Percentiles rank a stretch among this genome's conserved stretches.
Conservation (phyloP, 1,139 yeast genomes). For the Arxiozyma slooffiae region DNA sequence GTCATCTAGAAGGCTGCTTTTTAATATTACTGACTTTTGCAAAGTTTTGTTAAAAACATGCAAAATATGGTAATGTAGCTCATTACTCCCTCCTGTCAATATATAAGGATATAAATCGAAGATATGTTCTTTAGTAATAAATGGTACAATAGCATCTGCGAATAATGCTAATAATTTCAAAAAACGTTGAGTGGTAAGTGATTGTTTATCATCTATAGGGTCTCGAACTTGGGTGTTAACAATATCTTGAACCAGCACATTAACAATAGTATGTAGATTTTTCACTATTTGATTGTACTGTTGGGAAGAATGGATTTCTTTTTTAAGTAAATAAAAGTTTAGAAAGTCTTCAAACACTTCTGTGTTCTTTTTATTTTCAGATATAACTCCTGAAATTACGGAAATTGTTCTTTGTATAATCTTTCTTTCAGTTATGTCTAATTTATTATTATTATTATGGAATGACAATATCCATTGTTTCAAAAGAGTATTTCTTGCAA, state of each 20-base stretch:
- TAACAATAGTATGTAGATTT: constrained; percentile 22
- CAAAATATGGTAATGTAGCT: constrained; percentile 40
- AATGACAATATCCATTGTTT: constrained; percentile 39
- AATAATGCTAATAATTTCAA: constrained; percentile 46
- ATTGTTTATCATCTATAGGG: constrained; percentile 13
- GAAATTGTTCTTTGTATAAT: constrained; percentile 19
- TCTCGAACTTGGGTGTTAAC: constrained; percentile 26
- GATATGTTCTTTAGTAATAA: constrained; percentile 58
- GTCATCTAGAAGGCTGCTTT: constrained; percentile 42
- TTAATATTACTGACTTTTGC: constrained; percentile 36
- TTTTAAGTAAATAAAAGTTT: constrained; percentile 34
- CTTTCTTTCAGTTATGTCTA: constrained; percentile 14
- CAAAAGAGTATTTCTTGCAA: constrained; percentile 36
- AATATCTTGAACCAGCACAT: constrained; percentile 24
- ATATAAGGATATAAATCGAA: constrained; percentile 50
- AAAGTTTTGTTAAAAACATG: constrained; percentile 45
- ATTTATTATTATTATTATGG: constrained; percentile 7
- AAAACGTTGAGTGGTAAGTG: constrained; percentile 28
- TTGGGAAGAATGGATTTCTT: constrained; percentile 20
- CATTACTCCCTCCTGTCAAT: constrained; percentile 35
- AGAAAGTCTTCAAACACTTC: constrained; percentile 39
- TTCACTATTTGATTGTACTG: constrained; percentile 16
- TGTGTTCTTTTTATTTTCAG: constrained; percentile 32
- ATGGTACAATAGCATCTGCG: constrained; percentile 40
- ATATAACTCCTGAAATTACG: constrained; percentile 35